phyloP scores from a whole-genome alignment of 1,139 yeast species.

The Saccharomyces hybrid region DNA sequence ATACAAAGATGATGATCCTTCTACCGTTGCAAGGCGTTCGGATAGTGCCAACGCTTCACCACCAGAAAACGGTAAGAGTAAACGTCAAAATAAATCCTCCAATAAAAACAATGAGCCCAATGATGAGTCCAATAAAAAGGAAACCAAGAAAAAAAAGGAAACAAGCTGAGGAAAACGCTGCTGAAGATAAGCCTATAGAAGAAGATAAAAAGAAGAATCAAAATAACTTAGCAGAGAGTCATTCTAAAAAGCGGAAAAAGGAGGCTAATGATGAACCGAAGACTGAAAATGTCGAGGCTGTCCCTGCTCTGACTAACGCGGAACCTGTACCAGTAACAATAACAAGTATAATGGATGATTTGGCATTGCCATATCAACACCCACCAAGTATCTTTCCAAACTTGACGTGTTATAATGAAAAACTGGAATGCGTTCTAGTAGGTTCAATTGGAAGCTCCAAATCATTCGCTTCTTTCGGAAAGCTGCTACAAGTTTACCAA shows the following conservation, averaged over 20 bases:
- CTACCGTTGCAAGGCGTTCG: conserved; percentile 28
- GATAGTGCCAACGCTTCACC: conserved; percentile 1
- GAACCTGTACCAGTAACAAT: conserved; percentile 18
- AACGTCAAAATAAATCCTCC: conserved; percentile 6
- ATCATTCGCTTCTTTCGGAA: conserved; percentile 18
- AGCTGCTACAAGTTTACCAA: conserved; percentile 26
- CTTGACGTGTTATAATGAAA: conserved; percentile 16
- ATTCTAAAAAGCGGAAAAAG: conserved; percentile 11
- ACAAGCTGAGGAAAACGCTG: conserved; percentile 8
- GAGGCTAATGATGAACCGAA: conserved; percentile 9
- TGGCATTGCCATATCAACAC: conserved; percentile 27
- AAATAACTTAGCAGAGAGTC: neutral
- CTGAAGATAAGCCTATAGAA: conserved; percentile 6
- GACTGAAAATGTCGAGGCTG: neutral
- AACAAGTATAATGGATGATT: conserved; percentile 33
- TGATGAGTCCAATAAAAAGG: conserved; percentile 7
- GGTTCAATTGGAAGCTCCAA: conserved; percentile 2
- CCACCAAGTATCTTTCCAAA: conserved; percentile 17
- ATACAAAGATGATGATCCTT: conserved; percentile 31
- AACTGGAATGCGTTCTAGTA: conserved; percentile 18
- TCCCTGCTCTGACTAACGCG: conserved; percentile 2
- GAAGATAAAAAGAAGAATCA: conserved; percentile 9
- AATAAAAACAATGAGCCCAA: conserved; percentile 4
- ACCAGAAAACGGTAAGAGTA: conserved; percentile 3
- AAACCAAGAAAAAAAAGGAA: conserved; percentile 10